These are phyloP conservation scores for Teunomyces stri DNA, from an alignment of 805 yeast species.

Conservation along the genomic window DNA sequence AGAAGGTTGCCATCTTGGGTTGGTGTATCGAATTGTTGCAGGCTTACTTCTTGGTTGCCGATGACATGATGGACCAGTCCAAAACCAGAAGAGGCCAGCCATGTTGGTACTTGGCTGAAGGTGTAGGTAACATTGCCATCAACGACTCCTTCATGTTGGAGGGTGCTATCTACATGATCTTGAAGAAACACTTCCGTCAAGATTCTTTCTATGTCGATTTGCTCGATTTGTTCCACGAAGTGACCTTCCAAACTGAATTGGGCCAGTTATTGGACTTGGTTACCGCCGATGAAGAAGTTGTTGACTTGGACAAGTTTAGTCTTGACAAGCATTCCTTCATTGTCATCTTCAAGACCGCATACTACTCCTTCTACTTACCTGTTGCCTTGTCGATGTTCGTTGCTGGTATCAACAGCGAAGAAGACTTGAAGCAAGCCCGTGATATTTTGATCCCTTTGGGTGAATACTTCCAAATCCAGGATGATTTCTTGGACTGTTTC, in stretches of 20 bases:
- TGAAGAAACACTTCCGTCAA: conserved; percentile 82
- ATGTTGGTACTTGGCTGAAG: conserved; percentile 86
- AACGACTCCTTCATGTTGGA: conserved; percentile 97
- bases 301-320: conserved; percentile 83
- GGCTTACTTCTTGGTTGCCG: conserved; percentile 96
- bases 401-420: conserved; percentile 70
- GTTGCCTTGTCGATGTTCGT: conserved; percentile 95
- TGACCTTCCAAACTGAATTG: conserved; percentile 94
- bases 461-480: conserved; percentile 98
- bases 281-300: conserved; percentile 95
- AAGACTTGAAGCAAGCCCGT: conserved; percentile 82
- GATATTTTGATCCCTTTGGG: conserved; percentile 92
- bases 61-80: conserved; percentile 97
- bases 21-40: conserved; percentile 95
- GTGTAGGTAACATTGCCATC: conserved; percentile 90
- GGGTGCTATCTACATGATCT: conserved; percentile 83
- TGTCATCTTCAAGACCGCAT: conserved; percentile 95
- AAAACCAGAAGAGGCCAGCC: conserved; percentile 98
- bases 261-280: conserved; percentile 94
- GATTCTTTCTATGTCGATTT: conserved; percentile 86
- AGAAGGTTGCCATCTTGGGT: conserved; percentile 83
- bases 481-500: conserved; percentile 93
- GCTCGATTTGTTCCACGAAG: conserved; percentile 93
- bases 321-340: conserved; percentile 90
- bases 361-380: conserved; percentile 94